phyloP scores from a whole-genome alignment of 257 asterid species.

The Echium plantagineum region DNA sequence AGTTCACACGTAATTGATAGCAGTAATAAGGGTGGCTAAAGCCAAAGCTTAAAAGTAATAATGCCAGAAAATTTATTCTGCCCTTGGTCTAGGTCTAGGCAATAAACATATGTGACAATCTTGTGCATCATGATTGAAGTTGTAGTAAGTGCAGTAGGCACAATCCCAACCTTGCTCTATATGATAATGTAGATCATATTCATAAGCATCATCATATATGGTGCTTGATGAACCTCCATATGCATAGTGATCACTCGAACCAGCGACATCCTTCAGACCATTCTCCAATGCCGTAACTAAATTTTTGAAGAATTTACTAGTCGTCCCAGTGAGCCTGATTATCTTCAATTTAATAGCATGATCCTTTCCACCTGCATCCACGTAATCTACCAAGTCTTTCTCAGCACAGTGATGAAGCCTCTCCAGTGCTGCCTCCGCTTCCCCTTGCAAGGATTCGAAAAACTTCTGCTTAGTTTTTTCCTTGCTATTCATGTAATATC shows the following conservation, averaged over 20 bases:
- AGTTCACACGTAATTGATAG: not conserved
- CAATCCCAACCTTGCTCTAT: not conserved
- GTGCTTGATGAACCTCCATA: not conserved
- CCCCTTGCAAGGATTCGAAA: constrained; percentile 34
- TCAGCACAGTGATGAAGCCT: constrained; percentile 39
- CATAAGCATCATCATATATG: not conserved
- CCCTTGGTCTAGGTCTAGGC: not conserved
- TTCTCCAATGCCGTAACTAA: constrained; percentile 4
- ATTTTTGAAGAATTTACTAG: not conserved
- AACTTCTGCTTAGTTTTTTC: constrained; percentile 6
- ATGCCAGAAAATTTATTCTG: not conserved
- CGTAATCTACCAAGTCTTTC: constrained; percentile 12
- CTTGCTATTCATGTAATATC: constrained; percentile 18
- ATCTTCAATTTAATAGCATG: constrained; percentile 6
- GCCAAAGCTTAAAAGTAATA: not conserved
- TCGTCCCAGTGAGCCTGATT: constrained; percentile 1
- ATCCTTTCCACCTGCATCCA: not conserved
- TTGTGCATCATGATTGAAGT: not conserved
- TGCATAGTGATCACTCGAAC: not conserved
- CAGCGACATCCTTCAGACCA: not conserved
- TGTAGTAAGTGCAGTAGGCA: not conserved
- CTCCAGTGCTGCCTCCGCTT: constrained; percentile 31
- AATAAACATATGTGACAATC: not conserved
- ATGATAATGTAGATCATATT: no score
- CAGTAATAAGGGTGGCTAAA: not conserved